Percentiles rank a stretch among this genome's conserved stretches.
Conservation (phyloP, 768 basidiomycete genomes). For the Lactifluus piperatus region DNA sequence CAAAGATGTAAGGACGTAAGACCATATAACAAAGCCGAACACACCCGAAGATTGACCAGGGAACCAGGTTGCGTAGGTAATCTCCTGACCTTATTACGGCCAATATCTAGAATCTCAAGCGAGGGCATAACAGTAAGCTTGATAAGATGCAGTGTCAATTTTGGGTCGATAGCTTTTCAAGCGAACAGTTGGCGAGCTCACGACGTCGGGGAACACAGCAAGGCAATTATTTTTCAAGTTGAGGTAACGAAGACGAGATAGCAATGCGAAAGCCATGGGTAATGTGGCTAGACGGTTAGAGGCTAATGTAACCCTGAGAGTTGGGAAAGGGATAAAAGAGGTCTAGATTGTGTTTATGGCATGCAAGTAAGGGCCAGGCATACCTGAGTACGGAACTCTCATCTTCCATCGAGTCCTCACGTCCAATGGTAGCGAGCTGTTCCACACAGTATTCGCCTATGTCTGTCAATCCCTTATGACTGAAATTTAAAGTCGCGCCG, state of each 20-base stretch:
- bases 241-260: constrained; percentile 73
- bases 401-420: constrained; percentile 37
- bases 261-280: constrained; percentile 61
- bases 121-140: constrained; percentile 80
- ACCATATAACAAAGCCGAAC: neutral
- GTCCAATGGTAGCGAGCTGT: constrained; percentile 58
- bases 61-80: constrained; percentile 76
- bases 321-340: neutral
- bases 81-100: constrained; percentile 79
- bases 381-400: constrained; percentile 56
- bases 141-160: constrained; percentile 1
- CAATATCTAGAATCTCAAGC: constrained; percentile 91
- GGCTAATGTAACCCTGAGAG: constrained; percentile 69
- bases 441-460: constrained; percentile 68
- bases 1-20: neutral
- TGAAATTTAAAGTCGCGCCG: constrained; percentile 78
- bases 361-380: constrained; percentile 24
- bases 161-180: neutral
- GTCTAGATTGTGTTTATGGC: neutral
- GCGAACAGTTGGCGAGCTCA: constrained; percentile 35
- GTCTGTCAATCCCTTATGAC: constrained; percentile 68
- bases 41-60: constrained; percentile 64
- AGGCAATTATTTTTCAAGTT: constrained; percentile 84
- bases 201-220: constrained; percentile 76
- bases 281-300: constrained; percentile 76